Conservation (phyloP, 1,139 yeast species). For the Insectozyma bohioensis region DNA sequence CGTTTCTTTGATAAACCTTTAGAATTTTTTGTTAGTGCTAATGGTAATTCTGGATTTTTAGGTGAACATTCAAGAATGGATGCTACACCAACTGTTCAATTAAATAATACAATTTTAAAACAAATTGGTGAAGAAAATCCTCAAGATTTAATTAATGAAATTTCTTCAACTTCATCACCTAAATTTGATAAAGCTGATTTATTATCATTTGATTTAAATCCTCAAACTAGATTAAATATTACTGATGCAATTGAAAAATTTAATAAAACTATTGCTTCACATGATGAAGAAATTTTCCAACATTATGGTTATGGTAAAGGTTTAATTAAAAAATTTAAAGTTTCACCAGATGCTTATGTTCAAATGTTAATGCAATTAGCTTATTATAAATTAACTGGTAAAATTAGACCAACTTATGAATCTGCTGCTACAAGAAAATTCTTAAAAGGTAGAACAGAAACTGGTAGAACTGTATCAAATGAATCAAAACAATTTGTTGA, state of each 20-base stretch:
- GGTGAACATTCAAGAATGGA: conserved; percentile 99
- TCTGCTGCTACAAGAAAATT: conserved; percentile 92
- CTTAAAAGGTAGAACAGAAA: conserved; percentile 93
- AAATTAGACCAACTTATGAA: conserved; percentile 88
- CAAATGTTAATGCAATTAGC: conserved; percentile 79
- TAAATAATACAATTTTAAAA: conserved; percentile 74
- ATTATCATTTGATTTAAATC: conserved; percentile 49
- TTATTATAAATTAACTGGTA: conserved; percentile 77
- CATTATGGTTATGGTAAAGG: conserved; percentile 72
- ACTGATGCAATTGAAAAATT: conserved; percentile 56
- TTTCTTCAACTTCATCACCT: conserved; percentile 25
- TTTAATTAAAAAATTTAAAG: conserved; percentile 65
- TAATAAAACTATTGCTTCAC: conserved; percentile 49
- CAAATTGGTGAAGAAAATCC: conserved; percentile 52
- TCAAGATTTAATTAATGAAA: conserved; percentile 27
- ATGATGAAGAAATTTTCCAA: conserved; percentile 67
- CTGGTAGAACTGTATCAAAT: conserved; percentile 83
- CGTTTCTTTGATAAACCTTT: conserved; percentile 92
- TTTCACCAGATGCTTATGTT: conserved; percentile 76
- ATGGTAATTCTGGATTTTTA: conserved; percentile 87
- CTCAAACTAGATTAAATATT: conserved; percentile 53
- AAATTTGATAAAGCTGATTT: conserved; percentile 22
- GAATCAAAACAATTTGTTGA: conserved; percentile 74
- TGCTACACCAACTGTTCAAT: conserved; percentile 91
- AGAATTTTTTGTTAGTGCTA: conserved; percentile 78